phyloP scores from a whole-genome alignment of 1,284 basidiomycete species.

The Acaromyces ingoldii region DNA sequence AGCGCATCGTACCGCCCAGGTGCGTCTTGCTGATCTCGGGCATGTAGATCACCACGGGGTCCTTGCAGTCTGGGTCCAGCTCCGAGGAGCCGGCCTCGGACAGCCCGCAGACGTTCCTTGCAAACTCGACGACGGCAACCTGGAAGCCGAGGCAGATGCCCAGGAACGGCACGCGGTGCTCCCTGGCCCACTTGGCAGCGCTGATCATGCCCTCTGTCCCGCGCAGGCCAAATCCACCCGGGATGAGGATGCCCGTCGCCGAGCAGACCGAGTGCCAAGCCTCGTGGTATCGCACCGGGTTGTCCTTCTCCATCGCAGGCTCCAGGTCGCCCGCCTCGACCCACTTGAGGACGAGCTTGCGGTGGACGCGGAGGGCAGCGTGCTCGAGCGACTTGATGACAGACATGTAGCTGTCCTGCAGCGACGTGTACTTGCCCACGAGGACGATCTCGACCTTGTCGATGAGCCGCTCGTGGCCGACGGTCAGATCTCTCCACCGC shows the following conservation, averaged over 20 bases:
- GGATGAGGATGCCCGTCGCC: conserved; percentile 59
- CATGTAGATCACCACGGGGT: conserved; percentile 93
- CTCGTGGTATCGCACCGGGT: conserved; percentile 88
- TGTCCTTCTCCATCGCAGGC: conserved; percentile 67
- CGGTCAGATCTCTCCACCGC: conserved; percentile 79
- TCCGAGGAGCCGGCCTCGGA: conserved; percentile 82
- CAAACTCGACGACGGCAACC: conserved; percentile 92
- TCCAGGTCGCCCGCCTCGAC: conserved; percentile 95
- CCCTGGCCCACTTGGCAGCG: conserved; percentile 92
- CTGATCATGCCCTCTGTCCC: conserved; percentile 97
- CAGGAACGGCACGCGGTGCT: conserved; percentile 89
- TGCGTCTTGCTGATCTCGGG: conserved; percentile 97
- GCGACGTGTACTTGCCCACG: conserved; percentile 94
- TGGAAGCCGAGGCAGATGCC: conserved; percentile 99
- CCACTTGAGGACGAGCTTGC: conserved; percentile 65
- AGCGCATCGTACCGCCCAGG: conserved; percentile 96
- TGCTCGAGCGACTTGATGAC: conserved; percentile 97
- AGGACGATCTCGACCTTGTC: conserved; percentile 85
- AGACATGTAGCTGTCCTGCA: conserved; percentile 98
- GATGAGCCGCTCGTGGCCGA: conserved; percentile 78
- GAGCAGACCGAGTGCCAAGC: conserved; percentile 90
- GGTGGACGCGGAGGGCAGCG: conserved; percentile 82
- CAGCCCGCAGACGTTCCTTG: conserved; percentile 75
- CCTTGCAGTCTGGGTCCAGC: conserved; percentile 60
- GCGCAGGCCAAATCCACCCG: conserved; percentile 88